Percentiles rank a stretch among this genome's conserved stretches.
Evolutionary conservation across 306 rosid species (phyloP).

Genomic region (Glycine latifolia): DNA sequence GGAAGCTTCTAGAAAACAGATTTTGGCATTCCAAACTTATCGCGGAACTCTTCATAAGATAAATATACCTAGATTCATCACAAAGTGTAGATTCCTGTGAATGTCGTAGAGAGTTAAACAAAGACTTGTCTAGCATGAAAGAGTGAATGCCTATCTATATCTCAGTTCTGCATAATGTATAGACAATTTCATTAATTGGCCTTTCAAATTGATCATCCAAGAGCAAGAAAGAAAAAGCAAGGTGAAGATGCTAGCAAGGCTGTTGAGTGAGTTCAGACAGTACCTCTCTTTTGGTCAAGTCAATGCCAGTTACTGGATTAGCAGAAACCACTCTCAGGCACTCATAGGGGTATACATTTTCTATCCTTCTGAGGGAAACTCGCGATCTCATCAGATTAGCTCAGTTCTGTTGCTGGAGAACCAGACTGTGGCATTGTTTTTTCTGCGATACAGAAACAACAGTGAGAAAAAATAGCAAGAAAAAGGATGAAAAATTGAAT

Average conservation of each 20-base stretch:
- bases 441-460: slow-evolving; percentile 34
- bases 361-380: slow-evolving; percentile 50
- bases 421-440: slow-evolving; percentile 47
- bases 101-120: background rate
- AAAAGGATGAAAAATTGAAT: slow-evolving; percentile 7
- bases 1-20: slow-evolving; percentile 79
- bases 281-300: slow-evolving; percentile 90
- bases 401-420: slow-evolving; percentile 54
- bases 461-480: background rate
- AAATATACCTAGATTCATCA: slow-evolving; percentile 77
- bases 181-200: slow-evolving; percentile 16
- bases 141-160: slow-evolving; percentile 16
- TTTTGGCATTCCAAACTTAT: slow-evolving; percentile 73
- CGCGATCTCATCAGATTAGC: slow-evolving; percentile 46
- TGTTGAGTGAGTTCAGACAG: slow-evolving; percentile 33
- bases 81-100: slow-evolving; percentile 29
- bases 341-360: slow-evolving; percentile 71
- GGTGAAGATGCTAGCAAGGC: slow-evolving; percentile 21
- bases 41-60: slow-evolving; percentile 78
- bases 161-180: background rate
- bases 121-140: background rate
- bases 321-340: slow-evolving; percentile 67
- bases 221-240: background rate
- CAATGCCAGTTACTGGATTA: slow-evolving; percentile 70
- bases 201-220: slow-evolving; percentile 30